Base-by-base conservation (phyloP, 2,329 filamentous ascomycete species). In the Diaporthe humulicola region DNA sequence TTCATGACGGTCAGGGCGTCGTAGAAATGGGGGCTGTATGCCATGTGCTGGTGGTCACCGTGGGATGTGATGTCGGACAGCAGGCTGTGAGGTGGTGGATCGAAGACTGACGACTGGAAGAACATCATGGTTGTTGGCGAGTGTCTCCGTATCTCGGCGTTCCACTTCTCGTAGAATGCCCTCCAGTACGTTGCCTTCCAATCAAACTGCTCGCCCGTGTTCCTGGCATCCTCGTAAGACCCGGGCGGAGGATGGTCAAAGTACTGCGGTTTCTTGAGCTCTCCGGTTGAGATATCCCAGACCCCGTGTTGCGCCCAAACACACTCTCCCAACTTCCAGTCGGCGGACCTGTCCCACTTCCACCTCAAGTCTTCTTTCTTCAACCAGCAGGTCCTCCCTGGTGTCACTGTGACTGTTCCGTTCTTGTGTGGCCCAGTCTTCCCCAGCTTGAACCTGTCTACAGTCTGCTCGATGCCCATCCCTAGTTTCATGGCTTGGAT, bases 241-340 rank as follows among this genome's bases (percentile, higher is more conserved):
- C 64, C 64, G 8, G 73, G 74, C 4, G 78, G 78, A 4, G 76
- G 48, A 17, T 73, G 70, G 22, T 72, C 67, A 45, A 80, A 80
- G 69, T 79, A 79, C 36, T 75, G 72, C 4, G 75, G 64, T 14
- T 75, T 73, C 25, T 45, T 67, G n/a, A 79, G 74, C 38, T 77
- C 72, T 17, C 78, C 79, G 1, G 76, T 77, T 19, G 73, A 57
- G 7, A 60, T 5, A 40, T 78, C 75, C 78, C 78, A 80, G 2
- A 80, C 77, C 14, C 72, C 77, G 60, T 80, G 77, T n/a, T 79
- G 73, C 22, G 77, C 77, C 79, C 79, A 80, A n/a, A 79, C 70
- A n/a, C 78, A 80, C 8, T 73, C 72, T 4, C 73, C 74, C 19
- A 79, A 66, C 12, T 73, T 76, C 78, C 78, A 80, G 0, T 67